Evolutionary conservation across 257 asterid species (phyloP).

Genomic region (Forsythia viridissima): DNA sequence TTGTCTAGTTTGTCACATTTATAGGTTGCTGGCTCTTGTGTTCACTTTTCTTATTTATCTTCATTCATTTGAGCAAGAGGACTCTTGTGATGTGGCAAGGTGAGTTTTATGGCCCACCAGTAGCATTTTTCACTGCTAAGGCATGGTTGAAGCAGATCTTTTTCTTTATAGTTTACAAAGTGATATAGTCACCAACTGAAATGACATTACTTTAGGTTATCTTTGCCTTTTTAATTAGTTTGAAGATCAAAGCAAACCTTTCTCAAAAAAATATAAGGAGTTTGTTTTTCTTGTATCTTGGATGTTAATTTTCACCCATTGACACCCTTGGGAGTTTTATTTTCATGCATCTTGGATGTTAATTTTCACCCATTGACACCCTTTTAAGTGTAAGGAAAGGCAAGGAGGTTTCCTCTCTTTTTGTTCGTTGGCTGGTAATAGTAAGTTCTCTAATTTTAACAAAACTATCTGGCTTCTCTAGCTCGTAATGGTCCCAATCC

Average conservation of each 20-base stretch:
- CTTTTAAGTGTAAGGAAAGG: conserved; percentile 3
- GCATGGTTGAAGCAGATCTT: not conserved
- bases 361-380: conserved; percentile 10
- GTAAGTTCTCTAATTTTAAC: not conserved
- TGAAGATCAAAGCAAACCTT: not conserved
- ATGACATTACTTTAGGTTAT: not conserved
- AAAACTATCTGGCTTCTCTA: not conserved
- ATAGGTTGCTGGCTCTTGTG: not conserved
- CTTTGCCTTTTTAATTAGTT: conserved; percentile 21
- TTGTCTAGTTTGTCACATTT: not conserved
- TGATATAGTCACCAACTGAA: not conserved
- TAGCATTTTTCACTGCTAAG: not conserved
- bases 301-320: conserved; percentile 5
- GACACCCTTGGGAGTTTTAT: not conserved
- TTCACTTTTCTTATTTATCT: not conserved
- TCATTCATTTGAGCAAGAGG: not conserved
- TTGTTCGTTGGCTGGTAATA: not conserved
- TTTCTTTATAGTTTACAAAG: not conserved
- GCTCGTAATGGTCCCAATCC: not conserved
- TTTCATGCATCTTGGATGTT: conserved; percentile 1
- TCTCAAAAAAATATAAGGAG: conserved; percentile 7
- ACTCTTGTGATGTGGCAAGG: not conserved
- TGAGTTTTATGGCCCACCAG: not conserved
- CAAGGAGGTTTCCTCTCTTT: not conserved
- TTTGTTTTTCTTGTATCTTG: not conserved